These are phyloP conservation scores for Inga oerstediana DNA, from an alignment of 306 rosid species.

Conservation along the genomic window DNA sequence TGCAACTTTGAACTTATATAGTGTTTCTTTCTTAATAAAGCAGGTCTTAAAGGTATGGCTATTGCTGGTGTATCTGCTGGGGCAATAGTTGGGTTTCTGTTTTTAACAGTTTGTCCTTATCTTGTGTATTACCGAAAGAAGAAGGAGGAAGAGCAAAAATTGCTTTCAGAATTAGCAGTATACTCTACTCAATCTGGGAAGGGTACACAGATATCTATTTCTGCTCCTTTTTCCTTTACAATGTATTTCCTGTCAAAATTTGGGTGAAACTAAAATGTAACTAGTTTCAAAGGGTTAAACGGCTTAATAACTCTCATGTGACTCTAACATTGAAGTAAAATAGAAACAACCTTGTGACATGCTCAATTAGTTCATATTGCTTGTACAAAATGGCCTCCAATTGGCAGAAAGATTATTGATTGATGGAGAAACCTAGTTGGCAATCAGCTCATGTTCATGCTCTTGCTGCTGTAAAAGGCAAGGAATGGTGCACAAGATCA, in stretches of 20 bases:
- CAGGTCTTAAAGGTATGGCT: slow-evolving; percentile 54
- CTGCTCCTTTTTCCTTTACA: neutral
- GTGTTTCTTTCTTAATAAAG: slow-evolving; percentile 4
- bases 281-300: neutral
- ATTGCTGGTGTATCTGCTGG: slow-evolving; percentile 65
- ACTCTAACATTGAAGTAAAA: no score
- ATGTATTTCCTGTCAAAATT: neutral
- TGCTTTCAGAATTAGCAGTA: slow-evolving; percentile 36
- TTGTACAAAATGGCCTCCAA: neutral
- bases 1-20: slow-evolving; percentile 22
- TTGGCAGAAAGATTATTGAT: neutral
- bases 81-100: slow-evolving; percentile 50
- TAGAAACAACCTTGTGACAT: no score
- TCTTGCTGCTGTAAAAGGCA: neutral
- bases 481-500: neutral
- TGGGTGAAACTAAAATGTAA: neutral
- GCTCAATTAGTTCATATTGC: neutral
- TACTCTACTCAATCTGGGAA: slow-evolving; percentile 20
- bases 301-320: neutral
- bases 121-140: slow-evolving; percentile 49
- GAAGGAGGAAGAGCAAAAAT: slow-evolving; percentile 29
- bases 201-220: slow-evolving; percentile 45
- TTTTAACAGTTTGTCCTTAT: slow-evolving; percentile 43
- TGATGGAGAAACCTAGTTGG: neutral
- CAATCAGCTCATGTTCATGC: neutral